Evolutionary conservation across 2,329 filamentous ascomycete genomes (phyloP), one percentile per base, ranked within the genome.

Genomic region (Xylaria sp.): DNA sequence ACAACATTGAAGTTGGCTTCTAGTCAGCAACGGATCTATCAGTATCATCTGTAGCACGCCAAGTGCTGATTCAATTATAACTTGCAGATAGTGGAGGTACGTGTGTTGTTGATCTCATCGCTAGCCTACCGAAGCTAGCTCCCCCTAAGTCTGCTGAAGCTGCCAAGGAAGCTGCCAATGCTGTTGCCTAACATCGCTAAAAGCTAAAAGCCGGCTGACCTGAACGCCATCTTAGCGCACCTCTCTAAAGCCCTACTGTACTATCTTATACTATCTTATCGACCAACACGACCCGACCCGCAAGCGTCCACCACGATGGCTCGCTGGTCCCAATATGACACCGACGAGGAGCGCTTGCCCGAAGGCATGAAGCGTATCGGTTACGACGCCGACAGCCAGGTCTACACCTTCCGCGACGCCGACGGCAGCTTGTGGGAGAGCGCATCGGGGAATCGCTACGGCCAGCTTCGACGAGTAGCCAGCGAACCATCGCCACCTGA

Each of bases 361-460:
- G 79, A 83, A 59, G 84, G 84, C 75, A 83, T 86, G 79, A 67
- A 79, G 61, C 81, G 84, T 59, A 79, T 84, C 40, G 83, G 84
- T 70, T 86, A 87, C 75, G 84, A 86, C 67, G 82, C 83, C 67
- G 83, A 86, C 74, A 81, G 78, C 4, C 78, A 85, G 72, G 79
- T 75, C 33, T 86, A 86, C 78, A 83, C 80, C 42, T 86, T 82
- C 77, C 80, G 79, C 60, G 82, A 83, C 67, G 64, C 72, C 61
- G 77, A 82, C 20, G 84, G 84, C 56, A 76, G 73, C 40, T 74
- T 81, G 61, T 86, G 82, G 79, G 82, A 85, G 74, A 82, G 82
- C 44, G 80, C 79, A 0, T 79, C 83, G 1, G 84, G 84, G 20
- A 81, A 79, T 49, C 80, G 77, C 31, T 85, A 85, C 71, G 84